Conservation (phyloP, 495 filamentous ascomycete genomes). For the Penicillium herquei region DNA sequence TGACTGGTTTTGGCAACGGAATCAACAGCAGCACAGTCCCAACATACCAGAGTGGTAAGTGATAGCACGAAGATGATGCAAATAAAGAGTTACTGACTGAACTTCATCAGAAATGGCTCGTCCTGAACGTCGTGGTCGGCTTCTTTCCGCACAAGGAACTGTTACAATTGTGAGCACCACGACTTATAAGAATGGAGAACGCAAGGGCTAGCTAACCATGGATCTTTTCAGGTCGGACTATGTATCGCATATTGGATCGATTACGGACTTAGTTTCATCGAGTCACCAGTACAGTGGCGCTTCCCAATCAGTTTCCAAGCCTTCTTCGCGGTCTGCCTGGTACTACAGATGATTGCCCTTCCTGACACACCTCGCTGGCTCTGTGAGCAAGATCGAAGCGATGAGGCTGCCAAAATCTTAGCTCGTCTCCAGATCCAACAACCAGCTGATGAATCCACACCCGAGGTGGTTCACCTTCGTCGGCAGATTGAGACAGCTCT, state of each 20-base stretch:
- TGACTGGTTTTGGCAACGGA: constrained; percentile 52
- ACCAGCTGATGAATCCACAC: constrained; percentile 14
- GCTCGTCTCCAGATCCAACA: constrained; percentile 34
- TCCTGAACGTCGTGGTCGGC: constrained; percentile 59
- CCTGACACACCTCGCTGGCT: constrained; percentile 63
- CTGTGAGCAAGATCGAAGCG: constrained; percentile 47
- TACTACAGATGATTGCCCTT: constrained; percentile 57
- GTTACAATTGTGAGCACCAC: constrained; percentile 28
- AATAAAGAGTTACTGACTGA: background rate
- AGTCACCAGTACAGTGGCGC: constrained; percentile 51
- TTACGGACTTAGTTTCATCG: constrained; percentile 53
- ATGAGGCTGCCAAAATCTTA: constrained; percentile 52
- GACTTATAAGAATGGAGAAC: too few relatives aligned
- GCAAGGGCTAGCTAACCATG: too few relatives aligned
- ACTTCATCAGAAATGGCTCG: constrained; percentile 38
- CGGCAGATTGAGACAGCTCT: constrained; percentile 36
- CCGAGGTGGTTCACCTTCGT: constrained; percentile 20
- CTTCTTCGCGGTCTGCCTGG: constrained; percentile 55
- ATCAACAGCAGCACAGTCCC: constrained; percentile 52
- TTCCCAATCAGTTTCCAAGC: constrained; percentile 60
- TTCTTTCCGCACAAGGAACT: constrained; percentile 51
- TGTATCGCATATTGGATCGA: constrained; percentile 54
- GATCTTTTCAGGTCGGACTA: constrained; percentile 23
- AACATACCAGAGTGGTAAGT: constrained; percentile 46
- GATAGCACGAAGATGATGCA: background rate